phyloP scores from a whole-genome alignment of 306 rosid genomes.

The Cercis canadensis region DNA sequence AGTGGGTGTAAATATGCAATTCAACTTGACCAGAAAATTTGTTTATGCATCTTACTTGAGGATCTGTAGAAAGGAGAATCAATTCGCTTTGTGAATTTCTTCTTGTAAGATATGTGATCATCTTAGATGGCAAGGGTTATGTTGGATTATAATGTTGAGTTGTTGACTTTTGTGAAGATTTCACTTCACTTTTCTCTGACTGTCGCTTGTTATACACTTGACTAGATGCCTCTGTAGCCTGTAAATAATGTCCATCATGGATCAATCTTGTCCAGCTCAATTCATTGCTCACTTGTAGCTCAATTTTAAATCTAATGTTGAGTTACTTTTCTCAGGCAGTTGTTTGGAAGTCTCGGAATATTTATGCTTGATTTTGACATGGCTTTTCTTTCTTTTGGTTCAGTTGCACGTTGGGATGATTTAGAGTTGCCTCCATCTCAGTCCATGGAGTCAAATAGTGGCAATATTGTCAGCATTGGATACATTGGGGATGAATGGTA shows the following conservation, averaged over 20 bases:
- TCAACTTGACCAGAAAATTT: no score
- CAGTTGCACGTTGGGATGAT: conserved; percentile 92
- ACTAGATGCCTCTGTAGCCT: not conserved
- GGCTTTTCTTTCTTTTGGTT: conserved; percentile 24
- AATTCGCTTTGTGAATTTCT: no score
- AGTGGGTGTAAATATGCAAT: not conserved
- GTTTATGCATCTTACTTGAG: not conserved
- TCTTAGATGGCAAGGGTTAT: not conserved
- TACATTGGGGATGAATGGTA: conserved; percentile 88
- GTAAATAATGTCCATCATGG: not conserved
- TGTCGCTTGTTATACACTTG: not conserved
- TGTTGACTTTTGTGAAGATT: not conserved
- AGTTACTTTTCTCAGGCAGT: not conserved
- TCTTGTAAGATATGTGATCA: no score
- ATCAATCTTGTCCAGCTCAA: not conserved
- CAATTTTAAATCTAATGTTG: not conserved
- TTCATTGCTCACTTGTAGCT: not conserved
- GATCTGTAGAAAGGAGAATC: not conserved
- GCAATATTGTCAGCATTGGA: conserved; percentile 56
- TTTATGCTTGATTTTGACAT: conserved; percentile 21
- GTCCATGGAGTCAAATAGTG: conserved; percentile 43
- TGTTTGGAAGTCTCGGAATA: not conserved
- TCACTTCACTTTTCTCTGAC: not conserved
- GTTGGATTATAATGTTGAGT: not conserved
- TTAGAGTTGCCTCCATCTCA: conserved; percentile 53